A percentile compares a stretch with the other conserved stretches of the same genome.
Evolutionary conservation across 2,329 filamentous ascomycete species (phyloP).

Genomic region (Chalaropsis thielavioides): DNA sequence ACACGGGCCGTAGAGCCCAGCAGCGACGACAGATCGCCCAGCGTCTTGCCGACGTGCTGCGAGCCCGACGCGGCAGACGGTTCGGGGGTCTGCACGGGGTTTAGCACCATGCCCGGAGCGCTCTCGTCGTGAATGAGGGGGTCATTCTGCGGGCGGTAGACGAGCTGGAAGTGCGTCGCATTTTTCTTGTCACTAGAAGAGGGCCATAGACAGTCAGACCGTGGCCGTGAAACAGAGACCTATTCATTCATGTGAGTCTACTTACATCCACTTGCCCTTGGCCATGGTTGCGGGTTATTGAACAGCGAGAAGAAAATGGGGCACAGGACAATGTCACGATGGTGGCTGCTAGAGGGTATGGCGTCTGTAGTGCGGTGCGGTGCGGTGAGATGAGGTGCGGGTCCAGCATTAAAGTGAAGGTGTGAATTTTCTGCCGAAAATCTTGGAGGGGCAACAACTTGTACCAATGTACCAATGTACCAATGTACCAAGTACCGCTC

Average conservation of each 20-base stretch:
- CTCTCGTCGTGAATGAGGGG: conserved; percentile 86
- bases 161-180: conserved; percentile 83
- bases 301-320: background rate
- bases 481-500: background rate
- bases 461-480: background rate
- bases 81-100: conserved; percentile 39
- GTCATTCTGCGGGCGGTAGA: conserved; percentile 93
- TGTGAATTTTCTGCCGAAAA: conserved; percentile 6
- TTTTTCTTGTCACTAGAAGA: conserved; percentile 63
- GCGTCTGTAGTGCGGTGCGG: too few species aligned
- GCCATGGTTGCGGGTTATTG: conserved; percentile 46
- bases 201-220: conserved; percentile 18
- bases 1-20: conserved; percentile 55
- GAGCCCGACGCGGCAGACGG: conserved; percentile 28
- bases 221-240: too few species aligned
- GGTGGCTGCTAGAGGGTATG: too few species aligned
- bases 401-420: background rate
- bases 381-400: too few species aligned
- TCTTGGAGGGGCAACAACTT: conserved; percentile 18
- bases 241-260: too few species aligned
- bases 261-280: conserved; percentile 54
- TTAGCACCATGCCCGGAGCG: conserved; percentile 81
- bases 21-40: conserved; percentile 62
- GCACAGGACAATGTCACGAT: background rate
- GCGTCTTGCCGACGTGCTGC: conserved; percentile 34